Evolutionary conservation across 257 asterid genomes (phyloP).

Genomic region (Jacaranda copaia): DNA sequence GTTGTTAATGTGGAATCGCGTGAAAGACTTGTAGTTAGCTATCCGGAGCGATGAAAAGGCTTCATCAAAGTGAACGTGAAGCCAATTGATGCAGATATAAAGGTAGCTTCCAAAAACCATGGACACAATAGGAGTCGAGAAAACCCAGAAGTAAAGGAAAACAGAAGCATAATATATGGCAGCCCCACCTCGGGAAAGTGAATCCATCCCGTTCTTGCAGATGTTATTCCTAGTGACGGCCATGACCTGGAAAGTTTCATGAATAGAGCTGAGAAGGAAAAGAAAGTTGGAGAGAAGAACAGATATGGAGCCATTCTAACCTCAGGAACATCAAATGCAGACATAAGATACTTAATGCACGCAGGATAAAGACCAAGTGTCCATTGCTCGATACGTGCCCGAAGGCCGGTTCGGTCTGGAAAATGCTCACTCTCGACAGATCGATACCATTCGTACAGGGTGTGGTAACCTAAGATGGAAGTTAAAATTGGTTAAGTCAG

Average conservation of each 20-base stretch:
- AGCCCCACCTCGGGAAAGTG: constrained; percentile 68
- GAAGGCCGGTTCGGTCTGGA: constrained; percentile 77
- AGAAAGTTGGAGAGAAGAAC: not conserved
- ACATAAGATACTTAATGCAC: constrained; percentile 77
- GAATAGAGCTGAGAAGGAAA: not conserved
- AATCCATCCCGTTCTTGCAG: constrained; percentile 69
- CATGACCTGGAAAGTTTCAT: constrained; percentile 59
- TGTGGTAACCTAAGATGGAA: constrained; percentile 60
- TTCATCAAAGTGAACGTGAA: constrained; percentile 78
- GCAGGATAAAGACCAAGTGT: constrained; percentile 80
- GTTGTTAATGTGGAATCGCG: constrained; percentile 59
- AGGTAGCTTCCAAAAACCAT: constrained; percentile 75
- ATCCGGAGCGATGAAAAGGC: constrained; percentile 80
- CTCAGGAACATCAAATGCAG: constrained; percentile 80
- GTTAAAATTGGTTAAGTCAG: no score
- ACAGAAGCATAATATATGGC: constrained; percentile 70
- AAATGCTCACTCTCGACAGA: constrained; percentile 77
- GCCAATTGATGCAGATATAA: constrained; percentile 74
- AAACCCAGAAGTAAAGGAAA: constrained; percentile 77
- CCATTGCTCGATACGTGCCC: constrained; percentile 76
- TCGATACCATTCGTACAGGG: constrained; percentile 71
- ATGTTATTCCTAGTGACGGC: constrained; percentile 70
- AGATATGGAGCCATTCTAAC: constrained; percentile 34
- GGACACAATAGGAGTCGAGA: constrained; percentile 76
- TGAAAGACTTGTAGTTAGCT: constrained; percentile 73